Evolutionary conservation across 805 yeast genomes (phyloP), one percentile per base, ranked within the genome.

Genomic region (Clavispora phyllophila): DNA sequence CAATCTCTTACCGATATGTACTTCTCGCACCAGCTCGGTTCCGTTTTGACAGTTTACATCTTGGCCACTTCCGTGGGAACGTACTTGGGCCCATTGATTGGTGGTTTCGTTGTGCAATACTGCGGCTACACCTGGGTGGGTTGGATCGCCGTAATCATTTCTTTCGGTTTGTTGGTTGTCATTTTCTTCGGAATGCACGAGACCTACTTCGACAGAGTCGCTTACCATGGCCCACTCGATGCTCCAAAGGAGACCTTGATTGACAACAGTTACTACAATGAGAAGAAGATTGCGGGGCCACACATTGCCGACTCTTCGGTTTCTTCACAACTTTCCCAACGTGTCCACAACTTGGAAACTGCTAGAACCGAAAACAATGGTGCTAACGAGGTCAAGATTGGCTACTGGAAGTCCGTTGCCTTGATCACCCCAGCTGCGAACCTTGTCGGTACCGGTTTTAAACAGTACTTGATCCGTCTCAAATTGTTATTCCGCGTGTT

Each of bases 51-150:
- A 0, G 68, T 81, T 13, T 87, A 86, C 62, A 85, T 84, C 48
- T 56, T 85, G 63, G 81, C 87, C 20, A 81, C 88, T 4, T 80
- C 89, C 26, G 75, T 81, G 12, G 91, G 93, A 42, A 82, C 90
- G 2, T 86, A 81, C 57, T 63, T 86, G 46, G 91, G 93, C 2
- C 95, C 95, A 2, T 63, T 87, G 41, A 73, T 84, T 49, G 90
- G 88, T 15, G 89, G 88, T n/a, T 79, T 81, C 52, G 78, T 84
- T 49, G 75, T 81, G 8, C 72, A 77, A 36, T 63, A 73, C 36
- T 68, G 75, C 22, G 73, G 78, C n/a, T 87, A 85, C 66, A 70
- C 84, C 54, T 87, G 95, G 95, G 87, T 84, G 6, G 88, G 89
- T 26, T 84, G 86, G 62, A 72, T 81, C 43, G 79, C 83, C 9